Evolutionary conservation across 2,329 filamentous ascomycete species (phyloP).

Genomic region (Colletotrichum shisoi): DNA sequence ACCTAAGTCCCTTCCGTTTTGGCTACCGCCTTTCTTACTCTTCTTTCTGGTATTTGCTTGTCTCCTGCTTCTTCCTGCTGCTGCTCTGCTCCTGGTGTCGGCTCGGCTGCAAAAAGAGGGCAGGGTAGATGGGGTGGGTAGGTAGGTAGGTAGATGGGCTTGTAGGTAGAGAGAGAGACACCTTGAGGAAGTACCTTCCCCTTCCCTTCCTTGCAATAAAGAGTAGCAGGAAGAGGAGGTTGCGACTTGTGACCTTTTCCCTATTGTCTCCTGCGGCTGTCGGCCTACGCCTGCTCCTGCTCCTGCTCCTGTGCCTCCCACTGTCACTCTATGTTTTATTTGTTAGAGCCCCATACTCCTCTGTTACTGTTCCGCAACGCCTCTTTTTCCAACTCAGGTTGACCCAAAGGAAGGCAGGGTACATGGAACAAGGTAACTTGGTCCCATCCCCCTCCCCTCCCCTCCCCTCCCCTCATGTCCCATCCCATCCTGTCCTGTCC

Average conservation of each 20-base stretch:
- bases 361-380: background rate
- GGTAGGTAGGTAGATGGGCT: too few relatives aligned
- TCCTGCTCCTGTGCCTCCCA: background rate
- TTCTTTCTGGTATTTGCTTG: background rate
- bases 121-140: too few relatives aligned
- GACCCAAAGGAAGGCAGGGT: slow-evolving; percentile 6
- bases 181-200: background rate
- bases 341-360: slow-evolving; percentile 4
- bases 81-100: background rate
- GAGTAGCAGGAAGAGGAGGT: background rate
- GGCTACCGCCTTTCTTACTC: background rate
- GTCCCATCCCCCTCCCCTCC: slow-evolving; percentile 16
- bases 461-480: slow-evolving; percentile 4
- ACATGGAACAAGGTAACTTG: slow-evolving; percentile 23
- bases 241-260: background rate
- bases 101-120: background rate
- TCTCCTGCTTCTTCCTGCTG: background rate
- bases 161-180: background rate
- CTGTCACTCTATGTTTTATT: slow-evolving; percentile 15
- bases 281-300: background rate
- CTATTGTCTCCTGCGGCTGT: slow-evolving; percentile 5
- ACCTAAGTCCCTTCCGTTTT: background rate
- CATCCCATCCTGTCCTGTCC: slow-evolving; percentile 3
- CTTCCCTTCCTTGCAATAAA: slow-evolving; percentile 2
- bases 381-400: slow-evolving; percentile 2